Conservation (phyloP, 345 rosid species). For the Citrus maxima region DNA sequence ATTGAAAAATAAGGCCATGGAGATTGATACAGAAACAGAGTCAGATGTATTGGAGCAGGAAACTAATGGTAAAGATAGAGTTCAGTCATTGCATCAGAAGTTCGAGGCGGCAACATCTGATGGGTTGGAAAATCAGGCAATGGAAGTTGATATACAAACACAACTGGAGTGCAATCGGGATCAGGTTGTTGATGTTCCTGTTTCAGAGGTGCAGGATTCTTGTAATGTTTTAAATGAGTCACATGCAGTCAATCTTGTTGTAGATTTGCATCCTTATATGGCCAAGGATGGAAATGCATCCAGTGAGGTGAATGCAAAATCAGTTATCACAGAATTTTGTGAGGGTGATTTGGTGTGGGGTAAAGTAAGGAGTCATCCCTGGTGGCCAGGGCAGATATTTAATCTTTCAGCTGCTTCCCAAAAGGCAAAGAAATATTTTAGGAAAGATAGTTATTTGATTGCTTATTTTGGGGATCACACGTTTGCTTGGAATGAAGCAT, state of each 20-base stretch:
- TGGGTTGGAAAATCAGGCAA: slow-evolving; percentile 13
- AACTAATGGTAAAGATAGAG: neutral
- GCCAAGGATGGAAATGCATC: slow-evolving; percentile 4
- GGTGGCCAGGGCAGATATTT: slow-evolving; percentile 93
- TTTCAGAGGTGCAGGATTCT: neutral
- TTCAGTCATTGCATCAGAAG: neutral
- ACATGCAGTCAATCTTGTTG: slow-evolving; percentile 15
- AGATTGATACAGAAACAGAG: slow-evolving; percentile 1
- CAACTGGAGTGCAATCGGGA: slow-evolving; percentile 5
- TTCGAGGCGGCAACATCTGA: slow-evolving; percentile 1
- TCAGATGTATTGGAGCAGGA: slow-evolving; percentile 6
- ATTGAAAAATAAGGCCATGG: slow-evolving; percentile 21
- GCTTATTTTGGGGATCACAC: slow-evolving; percentile 75
- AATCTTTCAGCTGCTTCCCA: slow-evolving; percentile 49
- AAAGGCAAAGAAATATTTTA: slow-evolving; percentile 59
- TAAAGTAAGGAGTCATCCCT: slow-evolving; percentile 82
- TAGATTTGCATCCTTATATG: slow-evolving; percentile 17
- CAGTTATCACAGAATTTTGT: slow-evolving; percentile 20
- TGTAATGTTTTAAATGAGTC: slow-evolving; percentile 8
- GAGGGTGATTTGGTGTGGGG: slow-evolving; percentile 81
- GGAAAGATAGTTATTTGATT: slow-evolving; percentile 48
- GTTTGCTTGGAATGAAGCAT: slow-evolving; percentile 68
- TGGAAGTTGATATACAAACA: slow-evolving; percentile 16
- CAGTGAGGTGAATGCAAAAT: neutral
- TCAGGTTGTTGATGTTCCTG: neutral